These are phyloP conservation scores for Trametes polyzona DNA, from an alignment of 1,284 basidiomycete species.

Conservation along the genomic window DNA sequence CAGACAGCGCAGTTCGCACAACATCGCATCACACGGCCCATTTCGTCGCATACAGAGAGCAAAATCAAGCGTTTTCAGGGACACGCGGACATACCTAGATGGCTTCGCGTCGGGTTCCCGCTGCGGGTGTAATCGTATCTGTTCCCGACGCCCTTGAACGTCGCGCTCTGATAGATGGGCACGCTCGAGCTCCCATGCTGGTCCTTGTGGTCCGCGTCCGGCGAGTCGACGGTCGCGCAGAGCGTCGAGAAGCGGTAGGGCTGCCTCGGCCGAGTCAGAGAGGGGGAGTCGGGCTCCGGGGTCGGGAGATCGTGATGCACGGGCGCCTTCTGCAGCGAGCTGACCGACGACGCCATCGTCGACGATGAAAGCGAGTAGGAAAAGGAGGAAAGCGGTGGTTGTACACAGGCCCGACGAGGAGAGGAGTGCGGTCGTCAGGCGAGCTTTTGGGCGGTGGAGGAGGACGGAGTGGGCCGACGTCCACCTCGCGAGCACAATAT, in stretches of 20 bases:
- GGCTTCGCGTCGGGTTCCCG: slow-evolving; percentile 96
- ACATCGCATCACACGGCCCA: no score
- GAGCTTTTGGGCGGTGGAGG: slow-evolving; percentile 17
- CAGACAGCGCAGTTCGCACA: no score
- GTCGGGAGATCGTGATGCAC: slow-evolving; percentile 58
- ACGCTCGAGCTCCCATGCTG: slow-evolving; percentile 94
- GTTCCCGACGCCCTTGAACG: slow-evolving; percentile 94
- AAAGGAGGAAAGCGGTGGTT: background rate
- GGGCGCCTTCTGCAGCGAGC: slow-evolving; percentile 19
- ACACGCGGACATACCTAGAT: slow-evolving; percentile 71
- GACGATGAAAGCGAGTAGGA: slow-evolving; percentile 4
- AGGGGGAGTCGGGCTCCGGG: slow-evolving; percentile 77
- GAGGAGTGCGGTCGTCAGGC: slow-evolving; percentile 10
- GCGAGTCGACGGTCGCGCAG: slow-evolving; percentile 89
- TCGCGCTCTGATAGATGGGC: slow-evolving; percentile 97
- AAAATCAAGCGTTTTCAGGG: no score
- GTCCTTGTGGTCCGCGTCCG: slow-evolving; percentile 81
- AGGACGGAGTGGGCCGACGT: slow-evolving; percentile 13
- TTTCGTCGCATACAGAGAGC: no score
- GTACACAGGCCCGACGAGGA: slow-evolving; percentile 8
- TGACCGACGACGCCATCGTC: slow-evolving; percentile 17
- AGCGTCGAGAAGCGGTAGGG: slow-evolving; percentile 84
- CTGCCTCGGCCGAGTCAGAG: slow-evolving; percentile 52
- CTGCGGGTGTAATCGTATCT: slow-evolving; percentile 94
- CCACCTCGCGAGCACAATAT: slow-evolving; percentile 19